Evolutionary conservation across 257 asterid species (phyloP).

Genomic region (Apocynum venetum): DNA sequence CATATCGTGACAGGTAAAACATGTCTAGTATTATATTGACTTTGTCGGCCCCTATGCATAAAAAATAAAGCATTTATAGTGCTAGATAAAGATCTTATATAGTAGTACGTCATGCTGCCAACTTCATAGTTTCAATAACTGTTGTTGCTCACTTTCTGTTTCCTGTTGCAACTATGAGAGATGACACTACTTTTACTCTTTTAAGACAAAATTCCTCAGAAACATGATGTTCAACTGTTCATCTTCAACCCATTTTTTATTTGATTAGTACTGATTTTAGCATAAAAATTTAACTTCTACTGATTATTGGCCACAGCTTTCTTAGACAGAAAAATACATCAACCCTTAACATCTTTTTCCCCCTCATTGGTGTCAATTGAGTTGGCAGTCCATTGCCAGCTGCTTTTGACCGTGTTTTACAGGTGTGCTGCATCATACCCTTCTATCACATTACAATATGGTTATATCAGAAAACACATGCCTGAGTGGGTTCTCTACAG

Average conservation of each 20-base stretch:
- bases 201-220: too few relatives aligned
- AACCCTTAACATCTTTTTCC: constrained; percentile 11
- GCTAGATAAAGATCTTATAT: background rate
- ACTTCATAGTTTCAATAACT: background rate
- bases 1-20: constrained; percentile 82
- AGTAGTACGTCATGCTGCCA: background rate
- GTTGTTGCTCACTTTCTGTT: background rate
- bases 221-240: too few relatives aligned
- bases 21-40: background rate
- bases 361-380: constrained; percentile 16
- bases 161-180: too few relatives aligned
- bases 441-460: constrained; percentile 19
- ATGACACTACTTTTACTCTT: too few relatives aligned
- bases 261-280: too few relatives aligned
- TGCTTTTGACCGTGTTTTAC: constrained; percentile 77
- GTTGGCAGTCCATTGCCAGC: constrained; percentile 84
- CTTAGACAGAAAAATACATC: background rate
- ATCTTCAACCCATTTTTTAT: too few relatives aligned
- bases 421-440: constrained; percentile 44
- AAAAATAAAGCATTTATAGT: background rate
- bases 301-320: background rate
- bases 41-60: background rate
- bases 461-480: constrained; percentile 19
- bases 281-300: too few relatives aligned
- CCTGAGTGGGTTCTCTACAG: constrained; percentile 43